phyloP scores from a whole-genome alignment of 1,284 basidiomycete genomes.

The Polyporus tsugae region DNA sequence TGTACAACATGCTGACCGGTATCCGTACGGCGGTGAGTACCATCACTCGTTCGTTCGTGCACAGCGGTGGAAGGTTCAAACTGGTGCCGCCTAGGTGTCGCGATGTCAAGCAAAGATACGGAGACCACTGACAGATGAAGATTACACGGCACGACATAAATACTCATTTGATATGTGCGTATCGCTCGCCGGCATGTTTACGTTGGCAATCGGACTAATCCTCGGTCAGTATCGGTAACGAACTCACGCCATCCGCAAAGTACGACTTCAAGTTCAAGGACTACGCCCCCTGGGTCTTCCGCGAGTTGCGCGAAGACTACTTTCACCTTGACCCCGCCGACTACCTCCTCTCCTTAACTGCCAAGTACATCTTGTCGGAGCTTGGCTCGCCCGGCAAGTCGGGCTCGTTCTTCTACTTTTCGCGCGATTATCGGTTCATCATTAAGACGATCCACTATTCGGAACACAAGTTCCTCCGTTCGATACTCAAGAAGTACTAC shows the following conservation, averaged over 20 bases:
- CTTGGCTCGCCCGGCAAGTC: constrained; percentile 99
- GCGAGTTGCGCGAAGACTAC: constrained; percentile 91
- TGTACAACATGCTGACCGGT: constrained; percentile 99
- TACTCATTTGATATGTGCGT: constrained; percentile 96
- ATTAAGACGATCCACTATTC: constrained; percentile 98
- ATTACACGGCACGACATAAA: constrained; percentile 93
- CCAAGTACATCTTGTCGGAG: constrained; percentile 98
- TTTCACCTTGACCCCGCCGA: constrained; percentile 98
- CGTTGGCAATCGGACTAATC: constrained; percentile 25
- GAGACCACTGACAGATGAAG: constrained; percentile 84
- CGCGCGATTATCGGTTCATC: constrained; percentile 98
- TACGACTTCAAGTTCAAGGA: constrained; percentile 99
- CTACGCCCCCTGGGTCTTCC: constrained; percentile 98
- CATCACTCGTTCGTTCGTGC: constrained; percentile 7
- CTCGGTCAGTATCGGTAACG: constrained; percentile 84
- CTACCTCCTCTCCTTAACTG: constrained; percentile 95
- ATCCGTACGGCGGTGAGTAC: constrained; percentile 93
- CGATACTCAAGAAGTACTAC: constrained; percentile 89
- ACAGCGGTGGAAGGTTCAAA: not conserved
- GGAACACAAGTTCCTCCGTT: constrained; percentile 94
- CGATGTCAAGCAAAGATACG: constrained; percentile 96
- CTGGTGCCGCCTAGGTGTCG: constrained; percentile 74
- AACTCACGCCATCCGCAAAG: constrained; percentile 94
- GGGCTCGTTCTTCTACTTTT: constrained; percentile 99
- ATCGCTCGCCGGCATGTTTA: constrained; percentile 4